A percentile compares a stretch with the other conserved stretches of the same genome.
These are phyloP conservation scores for Fusarium torreyae DNA, from an alignment of 2,329 filamentous ascomycete species.

Conservation along the genomic window DNA sequence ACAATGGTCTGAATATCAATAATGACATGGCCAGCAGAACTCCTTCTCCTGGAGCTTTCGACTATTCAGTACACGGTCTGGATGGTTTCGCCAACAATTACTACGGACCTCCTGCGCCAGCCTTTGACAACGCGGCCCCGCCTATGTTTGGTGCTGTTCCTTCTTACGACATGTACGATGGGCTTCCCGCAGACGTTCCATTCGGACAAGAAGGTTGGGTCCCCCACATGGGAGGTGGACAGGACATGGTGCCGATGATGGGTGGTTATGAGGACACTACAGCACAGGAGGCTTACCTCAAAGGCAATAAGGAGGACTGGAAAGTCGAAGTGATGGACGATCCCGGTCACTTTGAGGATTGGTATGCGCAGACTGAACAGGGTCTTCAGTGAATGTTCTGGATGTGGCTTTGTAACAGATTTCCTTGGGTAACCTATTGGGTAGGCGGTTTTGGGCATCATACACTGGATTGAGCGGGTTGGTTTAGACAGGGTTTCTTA, in stretches of 20 bases:
- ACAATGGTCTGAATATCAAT: conserved; percentile 15
- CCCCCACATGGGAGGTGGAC: conserved; percentile 15
- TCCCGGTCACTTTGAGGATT: conserved; percentile 52
- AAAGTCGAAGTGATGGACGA: conserved; percentile 54
- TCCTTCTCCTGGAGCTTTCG: conserved; percentile 36
- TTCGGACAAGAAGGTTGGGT: conserved; percentile 37
- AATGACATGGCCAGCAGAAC: conserved; percentile 38
- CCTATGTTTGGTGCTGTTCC: conserved; percentile 22
- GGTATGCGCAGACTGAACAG: conserved; percentile 52
- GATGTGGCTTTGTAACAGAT: conserved; percentile 10
- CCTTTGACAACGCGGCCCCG: conserved; percentile 16
- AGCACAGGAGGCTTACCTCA: conserved; percentile 52
- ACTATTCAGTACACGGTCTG: conserved; percentile 34
- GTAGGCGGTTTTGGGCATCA: conserved; percentile 19
- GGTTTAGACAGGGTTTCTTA: conserved; percentile 34
- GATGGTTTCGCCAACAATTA: conserved; percentile 31
- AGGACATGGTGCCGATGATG: conserved; percentile 27
- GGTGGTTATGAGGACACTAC: conserved; percentile 27
- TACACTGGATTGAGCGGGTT: conserved; percentile 26
- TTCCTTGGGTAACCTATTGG: conserved; percentile 22
- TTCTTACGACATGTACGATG: conserved; percentile 34
- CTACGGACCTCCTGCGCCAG: conserved; percentile 21
- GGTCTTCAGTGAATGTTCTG: conserved; percentile 28
- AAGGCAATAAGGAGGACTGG: conserved; percentile 55
- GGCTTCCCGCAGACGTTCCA: conserved; percentile 19